Evolutionary conservation across 2,329 filamentous ascomycete genomes (phyloP).

Genomic region (Paracoccidioides brasiliensis): DNA sequence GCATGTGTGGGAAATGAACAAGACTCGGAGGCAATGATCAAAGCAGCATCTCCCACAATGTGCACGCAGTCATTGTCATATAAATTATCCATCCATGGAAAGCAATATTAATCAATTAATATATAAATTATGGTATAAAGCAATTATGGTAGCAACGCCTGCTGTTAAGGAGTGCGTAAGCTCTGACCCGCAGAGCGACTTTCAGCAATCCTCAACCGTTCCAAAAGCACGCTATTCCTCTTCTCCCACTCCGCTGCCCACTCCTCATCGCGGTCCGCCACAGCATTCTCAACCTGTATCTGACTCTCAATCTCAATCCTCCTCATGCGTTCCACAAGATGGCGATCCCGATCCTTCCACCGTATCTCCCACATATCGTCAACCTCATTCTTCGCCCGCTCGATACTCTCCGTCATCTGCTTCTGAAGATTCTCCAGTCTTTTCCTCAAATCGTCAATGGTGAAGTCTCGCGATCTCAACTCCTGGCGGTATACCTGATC

Average conservation of each 20-base stretch:
- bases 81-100: too few species aligned
- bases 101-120: too few species aligned
- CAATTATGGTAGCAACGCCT: background rate
- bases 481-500: conserved; percentile 21
- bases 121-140: background rate
- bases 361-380: conserved; percentile 24
- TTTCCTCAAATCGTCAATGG: conserved; percentile 17
- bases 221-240: conserved; percentile 9
- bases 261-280: conserved; percentile 12
- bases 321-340: conserved; percentile 16
- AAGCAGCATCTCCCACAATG: too few species aligned
- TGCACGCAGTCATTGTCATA: too few species aligned
- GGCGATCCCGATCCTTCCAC: conserved; percentile 22
- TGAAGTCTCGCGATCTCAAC: conserved; percentile 18
- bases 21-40: too few species aligned
- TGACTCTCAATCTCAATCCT: conserved; percentile 14
- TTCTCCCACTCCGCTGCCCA: conserved; percentile 11
- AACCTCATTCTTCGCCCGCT: conserved; percentile 21
- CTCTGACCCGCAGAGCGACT: background rate
- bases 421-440: conserved; percentile 14
- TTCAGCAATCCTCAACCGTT: conserved; percentile 5
- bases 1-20: too few species aligned
- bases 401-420: conserved; percentile 14
- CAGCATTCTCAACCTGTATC: conserved; percentile 11
- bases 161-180: background rate